Evolutionary conservation across 2,329 filamentous ascomycete species (phyloP).

Genomic region (Paraconiothyrium sp.): DNA sequence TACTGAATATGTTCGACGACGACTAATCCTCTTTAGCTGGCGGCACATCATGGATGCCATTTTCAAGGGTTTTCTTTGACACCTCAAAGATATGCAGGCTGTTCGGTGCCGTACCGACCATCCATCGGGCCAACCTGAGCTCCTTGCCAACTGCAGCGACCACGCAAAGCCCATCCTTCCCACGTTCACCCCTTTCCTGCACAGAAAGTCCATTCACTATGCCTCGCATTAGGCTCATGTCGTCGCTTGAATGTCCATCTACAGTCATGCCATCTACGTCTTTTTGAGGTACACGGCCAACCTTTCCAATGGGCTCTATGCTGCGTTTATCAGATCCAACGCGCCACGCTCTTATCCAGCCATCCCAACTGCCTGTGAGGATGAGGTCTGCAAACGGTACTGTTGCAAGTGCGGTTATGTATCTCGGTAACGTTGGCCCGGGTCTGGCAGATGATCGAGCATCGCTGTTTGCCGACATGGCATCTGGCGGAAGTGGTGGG

Average conservation of each 20-base stretch:
- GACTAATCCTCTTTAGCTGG: conserved; percentile 23
- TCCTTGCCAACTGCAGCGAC: conserved; percentile 89
- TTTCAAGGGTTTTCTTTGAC: conserved; percentile 52
- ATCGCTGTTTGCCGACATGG: conserved; percentile 72
- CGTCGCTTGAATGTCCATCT: conserved; percentile 23
- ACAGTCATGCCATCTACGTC: conserved; percentile 21
- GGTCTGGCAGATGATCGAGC: conserved; percentile 62
- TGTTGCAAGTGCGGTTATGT: conserved; percentile 87
- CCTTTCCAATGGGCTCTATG: conserved; percentile 74
- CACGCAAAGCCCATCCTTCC: conserved; percentile 78
- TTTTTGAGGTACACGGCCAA: conserved; percentile 58
- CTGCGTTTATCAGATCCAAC: conserved; percentile 78
- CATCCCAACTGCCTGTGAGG: conserved; percentile 94
- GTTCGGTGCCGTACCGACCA: conserved; percentile 73
- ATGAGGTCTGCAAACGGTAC: conserved; percentile 92
- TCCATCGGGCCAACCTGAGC: conserved; percentile 86
- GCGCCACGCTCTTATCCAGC: conserved; percentile 84
- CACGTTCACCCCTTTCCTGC: conserved; percentile 83
- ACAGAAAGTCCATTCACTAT: conserved; percentile 89
- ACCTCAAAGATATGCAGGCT: conserved; percentile 91
- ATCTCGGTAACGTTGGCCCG: conserved; percentile 73
- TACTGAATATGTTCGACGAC: conserved; percentile 5
- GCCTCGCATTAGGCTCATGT: conserved; percentile 66
- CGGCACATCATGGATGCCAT: conserved; percentile 26
- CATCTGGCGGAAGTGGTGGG: conserved; percentile 70